Conservation (phyloP, 257 asterid genomes). For the Ilex asprella region DNA sequence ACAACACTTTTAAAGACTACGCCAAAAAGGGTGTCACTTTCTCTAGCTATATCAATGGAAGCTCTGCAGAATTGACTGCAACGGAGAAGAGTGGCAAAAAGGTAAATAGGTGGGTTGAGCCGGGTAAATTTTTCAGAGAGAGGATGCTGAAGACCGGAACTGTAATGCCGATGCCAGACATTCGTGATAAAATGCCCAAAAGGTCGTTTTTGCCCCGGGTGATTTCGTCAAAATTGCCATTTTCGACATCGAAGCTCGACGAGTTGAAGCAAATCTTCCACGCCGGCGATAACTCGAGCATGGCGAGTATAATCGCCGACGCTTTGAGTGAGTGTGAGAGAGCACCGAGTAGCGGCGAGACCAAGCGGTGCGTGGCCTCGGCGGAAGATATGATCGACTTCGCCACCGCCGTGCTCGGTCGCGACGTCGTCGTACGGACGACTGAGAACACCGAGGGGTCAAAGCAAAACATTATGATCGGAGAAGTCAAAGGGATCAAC, state of each 20-base stretch:
- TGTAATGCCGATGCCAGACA: slow-evolving; percentile 85
- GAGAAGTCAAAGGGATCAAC: slow-evolving; percentile 55
- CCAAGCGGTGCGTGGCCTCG: slow-evolving; percentile 73
- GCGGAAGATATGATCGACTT: slow-evolving; percentile 94
- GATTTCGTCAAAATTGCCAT: slow-evolving; percentile 69
- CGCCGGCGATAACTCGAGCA: slow-evolving; percentile 44
- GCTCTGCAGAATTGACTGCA: slow-evolving; percentile 17
- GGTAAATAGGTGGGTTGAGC: slow-evolving; percentile 59
- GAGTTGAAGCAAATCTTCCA: slow-evolving; percentile 56
- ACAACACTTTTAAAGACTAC: slow-evolving; percentile 66
- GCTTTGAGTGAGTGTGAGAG: slow-evolving; percentile 71
- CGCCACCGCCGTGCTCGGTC: slow-evolving; percentile 65
- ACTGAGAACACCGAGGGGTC: slow-evolving; percentile 51
- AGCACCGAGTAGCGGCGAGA: slow-evolving; percentile 72
- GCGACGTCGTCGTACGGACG: slow-evolving; percentile 58
- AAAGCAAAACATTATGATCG: slow-evolving; percentile 38
- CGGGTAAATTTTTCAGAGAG: slow-evolving; percentile 83
- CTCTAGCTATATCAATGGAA: slow-evolving; percentile 39
- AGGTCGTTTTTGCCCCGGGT: slow-evolving; percentile 84
- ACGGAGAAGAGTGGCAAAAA: slow-evolving; percentile 23
- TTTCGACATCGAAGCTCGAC: slow-evolving; percentile 51
- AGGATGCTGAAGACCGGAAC: slow-evolving; percentile 55
- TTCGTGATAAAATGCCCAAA: slow-evolving; percentile 79
- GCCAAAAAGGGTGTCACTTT: slow-evolving; percentile 39
- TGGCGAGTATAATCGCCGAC: slow-evolving; percentile 38